Conservation (phyloP, 768 basidiomycete species). For the Leccinum subtestaceum region DNA sequence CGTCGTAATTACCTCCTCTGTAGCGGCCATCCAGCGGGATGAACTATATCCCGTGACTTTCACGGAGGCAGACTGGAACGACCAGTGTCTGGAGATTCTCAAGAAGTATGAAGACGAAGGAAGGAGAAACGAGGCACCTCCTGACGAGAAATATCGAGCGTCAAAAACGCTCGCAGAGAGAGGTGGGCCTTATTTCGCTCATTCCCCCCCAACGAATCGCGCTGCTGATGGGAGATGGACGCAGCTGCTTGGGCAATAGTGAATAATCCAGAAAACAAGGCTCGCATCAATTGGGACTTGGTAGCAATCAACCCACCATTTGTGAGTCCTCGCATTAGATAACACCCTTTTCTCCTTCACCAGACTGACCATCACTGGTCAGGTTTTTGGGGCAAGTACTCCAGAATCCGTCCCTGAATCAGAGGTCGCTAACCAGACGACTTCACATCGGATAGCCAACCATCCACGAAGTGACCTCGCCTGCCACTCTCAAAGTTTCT, state of each 20-base stretch:
- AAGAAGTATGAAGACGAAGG: constrained; percentile 50
- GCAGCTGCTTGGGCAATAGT: constrained; percentile 50
- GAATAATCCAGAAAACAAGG: constrained; percentile 28
- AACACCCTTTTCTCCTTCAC: too few relatives aligned
- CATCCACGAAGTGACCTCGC: background rate
- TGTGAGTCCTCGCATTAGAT: constrained; percentile 17
- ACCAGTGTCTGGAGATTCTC: constrained; percentile 38
- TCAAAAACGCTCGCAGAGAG: constrained; percentile 67
- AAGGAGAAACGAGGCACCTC: constrained; percentile 34
- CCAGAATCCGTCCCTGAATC: background rate
- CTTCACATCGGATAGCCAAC: background rate
- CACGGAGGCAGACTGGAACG: constrained; percentile 43
- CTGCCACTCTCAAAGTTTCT: background rate
- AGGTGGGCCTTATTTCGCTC: constrained; percentile 29
- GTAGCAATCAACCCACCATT: constrained; percentile 39
- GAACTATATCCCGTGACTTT: constrained; percentile 31
- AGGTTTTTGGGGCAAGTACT: background rate
- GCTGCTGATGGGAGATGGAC: background rate
- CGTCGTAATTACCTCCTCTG: constrained; percentile 66
- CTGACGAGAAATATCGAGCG: constrained; percentile 47
- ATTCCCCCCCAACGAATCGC: background rate
- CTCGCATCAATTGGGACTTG: constrained; percentile 38
- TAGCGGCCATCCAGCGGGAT: constrained; percentile 42
- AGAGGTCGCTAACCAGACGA: background rate
- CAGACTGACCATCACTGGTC: background rate